Percentiles rank a stretch among this genome's conserved stretches.
Evolutionary conservation across 1,284 basidiomycete species (phyloP).

Genomic region (Trichosporon coremiiforme): DNA sequence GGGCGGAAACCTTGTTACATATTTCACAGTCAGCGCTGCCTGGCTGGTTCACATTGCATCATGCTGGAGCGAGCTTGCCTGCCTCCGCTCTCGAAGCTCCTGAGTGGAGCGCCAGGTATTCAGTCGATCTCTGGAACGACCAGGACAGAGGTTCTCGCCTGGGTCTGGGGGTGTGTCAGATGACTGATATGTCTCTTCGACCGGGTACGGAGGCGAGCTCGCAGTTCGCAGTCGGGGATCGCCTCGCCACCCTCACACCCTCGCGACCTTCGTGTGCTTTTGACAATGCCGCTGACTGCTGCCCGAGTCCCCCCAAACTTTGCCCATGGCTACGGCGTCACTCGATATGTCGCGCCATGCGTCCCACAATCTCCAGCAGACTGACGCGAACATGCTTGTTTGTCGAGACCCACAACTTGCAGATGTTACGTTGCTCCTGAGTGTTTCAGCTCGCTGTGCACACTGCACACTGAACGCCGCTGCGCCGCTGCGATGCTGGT

Average conservation of each 20-base stretch:
- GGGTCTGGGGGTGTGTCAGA: slow-evolving; percentile 1
- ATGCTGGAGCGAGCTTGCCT: background rate
- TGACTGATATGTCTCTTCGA: background rate
- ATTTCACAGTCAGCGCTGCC: background rate
- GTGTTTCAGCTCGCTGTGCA: slow-evolving; percentile 7
- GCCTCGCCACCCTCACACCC: background rate
- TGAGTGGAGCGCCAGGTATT: slow-evolving; percentile 12
- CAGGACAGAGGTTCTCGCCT: background rate
- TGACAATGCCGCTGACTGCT: background rate
- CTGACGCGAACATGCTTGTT: slow-evolving; percentile 13
- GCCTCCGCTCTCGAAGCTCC: background rate
- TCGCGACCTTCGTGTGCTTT: background rate
- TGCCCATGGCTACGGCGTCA: background rate
- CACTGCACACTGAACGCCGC: background rate
- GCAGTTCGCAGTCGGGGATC: background rate
- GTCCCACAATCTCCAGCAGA: background rate
- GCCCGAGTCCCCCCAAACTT: background rate
- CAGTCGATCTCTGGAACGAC: background rate
- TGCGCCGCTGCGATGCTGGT: background rate
- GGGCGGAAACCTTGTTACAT: slow-evolving; percentile 16
- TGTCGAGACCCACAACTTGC: background rate
- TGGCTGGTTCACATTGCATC: background rate
- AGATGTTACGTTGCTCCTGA: background rate
- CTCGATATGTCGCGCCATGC: background rate
- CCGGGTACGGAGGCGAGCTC: background rate